Evolutionary conservation across 257 asterid genomes (phyloP).

Genomic region (Plantago elongata): DNA sequence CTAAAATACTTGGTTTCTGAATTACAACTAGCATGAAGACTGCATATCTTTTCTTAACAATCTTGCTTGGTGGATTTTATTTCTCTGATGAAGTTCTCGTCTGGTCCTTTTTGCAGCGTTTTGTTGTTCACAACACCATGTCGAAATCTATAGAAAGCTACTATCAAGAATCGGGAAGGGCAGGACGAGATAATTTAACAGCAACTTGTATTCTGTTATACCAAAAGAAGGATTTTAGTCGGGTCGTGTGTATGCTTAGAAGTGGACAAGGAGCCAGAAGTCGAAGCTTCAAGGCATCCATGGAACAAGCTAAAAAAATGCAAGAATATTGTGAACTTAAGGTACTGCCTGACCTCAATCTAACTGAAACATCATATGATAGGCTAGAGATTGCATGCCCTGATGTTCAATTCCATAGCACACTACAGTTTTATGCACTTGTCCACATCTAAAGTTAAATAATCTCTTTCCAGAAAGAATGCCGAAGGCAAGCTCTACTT

Average conservation of each 20-base stretch:
- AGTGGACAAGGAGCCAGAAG: conserved; percentile 59
- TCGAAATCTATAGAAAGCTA: conserved; percentile 96
- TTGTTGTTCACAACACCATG: conserved; percentile 86
- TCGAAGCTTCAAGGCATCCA: conserved; percentile 70
- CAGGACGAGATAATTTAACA: conserved; percentile 76
- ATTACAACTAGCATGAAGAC: conserved; percentile 8
- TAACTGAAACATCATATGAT: not conserved
- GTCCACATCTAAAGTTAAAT: not conserved
- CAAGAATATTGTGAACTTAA: conserved; percentile 79
- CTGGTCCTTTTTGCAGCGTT: conserved; percentile 54
- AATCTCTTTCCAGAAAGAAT: conserved; percentile 54
- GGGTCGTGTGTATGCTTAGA: conserved; percentile 91
- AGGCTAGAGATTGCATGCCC: not conserved
- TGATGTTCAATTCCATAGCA: not conserved
- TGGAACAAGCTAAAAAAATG: conserved; percentile 94
- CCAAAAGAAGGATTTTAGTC: conserved; percentile 93
- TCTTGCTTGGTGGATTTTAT: not conserved
- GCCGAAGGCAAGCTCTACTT: conserved; percentile 74
- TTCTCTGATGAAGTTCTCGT: not conserved
- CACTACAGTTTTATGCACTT: not conserved
- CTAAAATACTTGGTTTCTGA: not conserved
- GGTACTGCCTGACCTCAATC: conserved; percentile 33
- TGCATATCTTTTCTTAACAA: not conserved
- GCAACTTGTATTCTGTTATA: conserved; percentile 70
- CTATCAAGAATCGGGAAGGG: conserved; percentile 99